Evolutionary conservation across 768 basidiomycete species (phyloP).

Genomic region (Rubroboletus pulcherrimus): DNA sequence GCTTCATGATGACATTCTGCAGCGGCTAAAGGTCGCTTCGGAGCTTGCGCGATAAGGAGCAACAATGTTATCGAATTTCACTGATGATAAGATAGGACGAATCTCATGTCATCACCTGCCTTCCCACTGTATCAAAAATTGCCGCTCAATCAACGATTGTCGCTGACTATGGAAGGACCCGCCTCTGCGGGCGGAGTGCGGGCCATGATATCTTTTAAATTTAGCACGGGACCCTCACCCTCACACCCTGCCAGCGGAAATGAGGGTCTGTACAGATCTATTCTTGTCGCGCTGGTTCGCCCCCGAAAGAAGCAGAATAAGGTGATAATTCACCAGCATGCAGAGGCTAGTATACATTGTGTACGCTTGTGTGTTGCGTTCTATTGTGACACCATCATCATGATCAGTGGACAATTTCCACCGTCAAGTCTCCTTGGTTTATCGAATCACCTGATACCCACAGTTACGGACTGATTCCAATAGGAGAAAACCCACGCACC

Average conservation of each 20-base stretch:
- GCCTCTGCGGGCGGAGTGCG: slow-evolving; percentile 5
- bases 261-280: slow-evolving; percentile 2
- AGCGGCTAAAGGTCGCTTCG: slow-evolving; percentile 30
- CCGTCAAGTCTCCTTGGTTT: slow-evolving; percentile 87
- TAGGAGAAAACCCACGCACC: slow-evolving; percentile 40
- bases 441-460: slow-evolving; percentile 75
- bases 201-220: slow-evolving; percentile 5
- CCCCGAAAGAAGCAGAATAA: not conserved
- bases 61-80: slow-evolving; percentile 20
- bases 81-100: slow-evolving; percentile 15
- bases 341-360: slow-evolving; percentile 17
- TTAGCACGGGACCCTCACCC: not conserved
- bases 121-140: slow-evolving; percentile 19
- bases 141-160: slow-evolving; percentile 3
- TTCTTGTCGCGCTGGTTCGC: not conserved
- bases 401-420: slow-evolving; percentile 75
- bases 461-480: slow-evolving; percentile 4
- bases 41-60: slow-evolving; percentile 20
- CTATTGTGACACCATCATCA: slow-evolving; percentile 20
- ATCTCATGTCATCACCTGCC: slow-evolving; percentile 3
- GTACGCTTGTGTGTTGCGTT: not conserved
- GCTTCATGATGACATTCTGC: slow-evolving; percentile 45
- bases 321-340: slow-evolving; percentile 6
- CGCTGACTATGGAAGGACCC: slow-evolving; percentile 3
- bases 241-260: slow-evolving; percentile 13